Conservation (phyloP, 495 filamentous ascomycete genomes). For the Usnea hakonensis region DNA sequence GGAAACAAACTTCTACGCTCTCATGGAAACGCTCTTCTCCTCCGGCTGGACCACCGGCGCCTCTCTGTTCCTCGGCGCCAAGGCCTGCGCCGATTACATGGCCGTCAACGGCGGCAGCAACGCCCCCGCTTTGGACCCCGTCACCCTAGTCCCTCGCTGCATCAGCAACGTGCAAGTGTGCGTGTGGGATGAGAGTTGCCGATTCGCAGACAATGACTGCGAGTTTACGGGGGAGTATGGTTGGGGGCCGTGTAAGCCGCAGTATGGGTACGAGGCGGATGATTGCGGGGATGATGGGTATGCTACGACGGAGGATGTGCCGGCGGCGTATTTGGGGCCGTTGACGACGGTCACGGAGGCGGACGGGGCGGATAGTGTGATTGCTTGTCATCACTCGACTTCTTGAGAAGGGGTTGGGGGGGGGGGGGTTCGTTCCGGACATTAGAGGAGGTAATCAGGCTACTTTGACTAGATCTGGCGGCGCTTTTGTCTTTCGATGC, state of each 20-base stretch:
- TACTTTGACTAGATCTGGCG: too few species aligned
- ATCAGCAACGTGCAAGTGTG: constrained; percentile 4
- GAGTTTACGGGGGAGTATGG: not conserved
- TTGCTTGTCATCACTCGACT: not conserved
- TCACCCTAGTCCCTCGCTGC: not conserved
- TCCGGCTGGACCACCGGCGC: constrained; percentile 5
- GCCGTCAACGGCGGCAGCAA: not conserved
- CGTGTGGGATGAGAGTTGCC: constrained; percentile 2
- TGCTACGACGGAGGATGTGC: not conserved
- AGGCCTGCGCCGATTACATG: constrained; percentile 3
- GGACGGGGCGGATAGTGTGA: not conserved
- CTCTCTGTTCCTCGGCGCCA: constrained; percentile 3
- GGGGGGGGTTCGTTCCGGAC: too few species aligned
- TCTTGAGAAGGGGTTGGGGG: not conserved
- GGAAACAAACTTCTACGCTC: not conserved
- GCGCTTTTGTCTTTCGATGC: too few species aligned
- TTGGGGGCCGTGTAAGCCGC: not conserved
- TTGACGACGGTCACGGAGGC: not conserved
- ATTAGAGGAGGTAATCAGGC: too few species aligned
- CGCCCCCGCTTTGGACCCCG: not conserved
- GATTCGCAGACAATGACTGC: not conserved
- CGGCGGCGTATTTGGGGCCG: constrained; percentile 3
- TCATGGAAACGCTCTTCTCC: constrained; percentile 2
- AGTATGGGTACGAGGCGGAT: not conserved
- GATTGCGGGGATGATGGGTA: not conserved